A percentile compares a stretch with the other conserved stretches of the same genome.
Conservation (phyloP, 352 stramenopile species). For the Thalassiosira hispida region DNA sequence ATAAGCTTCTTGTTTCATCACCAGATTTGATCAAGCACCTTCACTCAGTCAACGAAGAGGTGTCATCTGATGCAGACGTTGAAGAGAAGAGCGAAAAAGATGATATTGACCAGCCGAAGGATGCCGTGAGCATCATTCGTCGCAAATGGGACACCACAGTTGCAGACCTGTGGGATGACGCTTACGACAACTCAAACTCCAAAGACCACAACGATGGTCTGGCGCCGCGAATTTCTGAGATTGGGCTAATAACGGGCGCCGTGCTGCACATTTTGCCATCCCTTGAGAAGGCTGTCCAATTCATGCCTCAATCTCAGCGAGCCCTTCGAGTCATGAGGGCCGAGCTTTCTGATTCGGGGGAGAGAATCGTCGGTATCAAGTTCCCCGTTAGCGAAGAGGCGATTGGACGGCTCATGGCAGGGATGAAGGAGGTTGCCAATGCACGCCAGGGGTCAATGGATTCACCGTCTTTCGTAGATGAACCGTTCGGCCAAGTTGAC, state of each 20-base stretch:
- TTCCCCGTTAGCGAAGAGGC: slow-evolving; percentile 61
- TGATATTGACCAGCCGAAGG: slow-evolving; percentile 5
- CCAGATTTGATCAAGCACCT: slow-evolving; percentile 28
- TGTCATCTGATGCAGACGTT: slow-evolving; percentile 15
- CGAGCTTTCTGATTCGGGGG: slow-evolving; percentile 35
- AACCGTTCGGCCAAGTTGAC: slow-evolving; percentile 51
- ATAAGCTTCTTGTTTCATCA: slow-evolving; percentile 45
- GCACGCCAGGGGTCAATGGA: slow-evolving; percentile 20
- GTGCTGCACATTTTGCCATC: slow-evolving; percentile 68
- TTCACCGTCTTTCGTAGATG: slow-evolving; percentile 48
- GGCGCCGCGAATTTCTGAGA: slow-evolving; percentile 53
- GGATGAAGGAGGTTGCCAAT: slow-evolving; percentile 46
- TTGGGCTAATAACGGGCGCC: slow-evolving; percentile 68
- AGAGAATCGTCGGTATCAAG: slow-evolving; percentile 67
- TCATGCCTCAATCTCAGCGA: slow-evolving; percentile 48
- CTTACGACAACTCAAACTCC: slow-evolving; percentile 51
- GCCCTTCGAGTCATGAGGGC: slow-evolving; percentile 65
- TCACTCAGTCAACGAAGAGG: slow-evolving; percentile 21
- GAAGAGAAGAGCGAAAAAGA: slow-evolving; percentile 45
- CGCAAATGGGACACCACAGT: slow-evolving; percentile 29
- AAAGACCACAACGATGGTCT: slow-evolving; percentile 57
- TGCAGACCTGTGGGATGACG: slow-evolving; percentile 52
- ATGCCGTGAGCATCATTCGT: slow-evolving; percentile 34
- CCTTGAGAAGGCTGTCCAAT: slow-evolving; percentile 65
- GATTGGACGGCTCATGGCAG: slow-evolving; percentile 35